Evolutionary conservation across 2,329 filamentous ascomycete genomes (phyloP), one percentile per base, ranked within the genome.

Genomic region (Trichoderma pleuroti): DNA sequence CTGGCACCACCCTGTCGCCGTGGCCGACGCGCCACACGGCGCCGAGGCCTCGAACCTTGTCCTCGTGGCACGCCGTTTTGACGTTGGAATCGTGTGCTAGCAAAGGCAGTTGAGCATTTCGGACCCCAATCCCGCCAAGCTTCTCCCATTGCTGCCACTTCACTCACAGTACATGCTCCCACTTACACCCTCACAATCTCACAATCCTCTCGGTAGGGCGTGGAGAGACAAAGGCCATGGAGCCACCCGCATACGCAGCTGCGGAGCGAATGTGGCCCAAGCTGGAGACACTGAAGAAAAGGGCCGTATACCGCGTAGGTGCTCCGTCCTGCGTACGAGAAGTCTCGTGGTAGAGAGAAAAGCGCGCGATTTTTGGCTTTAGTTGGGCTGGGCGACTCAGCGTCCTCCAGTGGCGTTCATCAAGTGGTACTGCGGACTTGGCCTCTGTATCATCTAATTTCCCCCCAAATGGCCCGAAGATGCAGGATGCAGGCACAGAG

Each of bases 261-360:
- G 68, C 68, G 68, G 68, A 70, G 68, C 59, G 60, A 70, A 57
- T 64, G 59, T 70, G 68, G 68, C 60, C 68, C 59, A 49, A 46
- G 60, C 68, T 70, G 59, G 68, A 64, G 68, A 65, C 60, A 3
- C 49, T 57, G 46, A 56, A 34, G 49, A 70, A 70, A 70, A 70
- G 68, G 68, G 68, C 68, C 68, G 68, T 70, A 70, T 70, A 62
- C 60, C n/a, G 60, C 12, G 32, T 30, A 56, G 18, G 60, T 64
- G 7, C 68, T 69, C 59, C 67, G 59, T 52, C 14, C 39, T 60
- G 52, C 39, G 28, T 12, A 60, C 64, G 28, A 52, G 56, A 21
- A 60, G 59, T 30, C 32, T 68, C 36, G 54, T 68, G 56, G 54
- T 61, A 34, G 28, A 46, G 46, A 39, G 62, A 68, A 60, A 61